Percentiles rank a stretch among this genome's conserved stretches.
These are phyloP conservation scores for Odontarrhena argentea DNA, from an alignment of 345 rosid genomes.

Conservation along the genomic window DNA sequence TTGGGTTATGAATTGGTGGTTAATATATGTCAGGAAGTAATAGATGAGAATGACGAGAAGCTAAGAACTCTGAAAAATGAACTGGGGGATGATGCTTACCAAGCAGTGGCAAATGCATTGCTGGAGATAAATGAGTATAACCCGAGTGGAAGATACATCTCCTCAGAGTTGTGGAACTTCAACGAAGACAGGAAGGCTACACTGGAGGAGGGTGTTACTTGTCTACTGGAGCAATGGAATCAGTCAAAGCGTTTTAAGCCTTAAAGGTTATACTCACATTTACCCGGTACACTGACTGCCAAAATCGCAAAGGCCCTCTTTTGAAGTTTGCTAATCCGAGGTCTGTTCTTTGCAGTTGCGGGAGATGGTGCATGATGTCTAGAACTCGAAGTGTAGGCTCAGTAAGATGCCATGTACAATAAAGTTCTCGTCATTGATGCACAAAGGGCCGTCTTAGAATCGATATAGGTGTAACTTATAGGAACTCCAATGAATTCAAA, in stretches of 20 bases:
- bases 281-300: constrained; percentile 19
- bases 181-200: constrained; percentile 63
- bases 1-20: constrained; percentile 14
- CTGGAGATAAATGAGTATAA: constrained; percentile 83
- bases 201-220: constrained; percentile 63
- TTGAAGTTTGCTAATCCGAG: constrained; percentile 2
- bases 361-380: constrained; percentile 18
- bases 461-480: constrained; percentile 19
- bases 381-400: background rate
- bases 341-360: constrained; percentile 15
- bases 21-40: constrained; percentile 56
- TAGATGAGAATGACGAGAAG: constrained; percentile 69
- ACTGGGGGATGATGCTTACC: constrained; percentile 59
- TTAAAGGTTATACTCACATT: constrained; percentile 35
- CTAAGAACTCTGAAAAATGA: constrained; percentile 59
- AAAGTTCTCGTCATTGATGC: background rate
- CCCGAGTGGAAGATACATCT: constrained; percentile 87
- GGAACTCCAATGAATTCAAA: constrained; percentile 1
- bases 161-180: constrained; percentile 82
- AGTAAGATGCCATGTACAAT: background rate
- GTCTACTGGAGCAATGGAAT: constrained; percentile 59
- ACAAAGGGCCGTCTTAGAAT: constrained; percentile 3
- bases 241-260: constrained; percentile 40
- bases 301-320: constrained; percentile 8
- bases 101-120: constrained; percentile 64